Evolutionary conservation across 2,329 filamentous ascomycete genomes (phyloP), one percentile per base, ranked within the genome.

Genomic region (Alternaria arborescens): DNA sequence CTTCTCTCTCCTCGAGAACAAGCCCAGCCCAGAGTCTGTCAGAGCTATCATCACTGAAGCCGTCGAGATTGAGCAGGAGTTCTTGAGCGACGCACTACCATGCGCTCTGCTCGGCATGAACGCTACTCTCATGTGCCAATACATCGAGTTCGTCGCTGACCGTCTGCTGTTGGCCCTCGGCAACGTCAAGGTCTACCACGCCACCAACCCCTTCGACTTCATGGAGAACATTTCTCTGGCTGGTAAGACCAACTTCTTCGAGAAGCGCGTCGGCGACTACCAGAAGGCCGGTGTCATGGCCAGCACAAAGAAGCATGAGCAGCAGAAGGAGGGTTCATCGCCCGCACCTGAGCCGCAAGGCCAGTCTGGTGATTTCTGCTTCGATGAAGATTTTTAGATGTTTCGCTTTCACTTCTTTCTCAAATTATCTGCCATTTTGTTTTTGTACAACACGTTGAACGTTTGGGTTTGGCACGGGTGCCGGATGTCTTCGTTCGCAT

Each of bases 241-340:
- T 53, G 95, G 95, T 82, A 99, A 99, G 91, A 99, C 95, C 80
- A 99, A 99, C 89, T 99, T 99, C 88, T 99, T 99, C 80, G 95
- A 99, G 91, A 99, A 99, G 91, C 93, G 95, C 73, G 95, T 99
- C 59, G 95, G 91, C 80, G 95, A 99, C 78, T 99, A 99, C 88
- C 95, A 99, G 84, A 99, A 99, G 88, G 94, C 95, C 38, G 95
- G 95, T 85, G 94, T 99, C 81, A 97, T 99, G 93, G 90, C 90
- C 76, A 94, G 91, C 83, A 91, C 90, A 72, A 93, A 93, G 85
- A 90, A 91, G 82, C 70, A 75, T 54, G 89, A 91, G 79, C 79
- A 79, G 67, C 79, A 79, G 67, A 77, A 79, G 61, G 76, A 79
- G 12, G 81, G 83, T 72, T 77, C 56, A 55, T 80, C 66, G 83